Conservation (phyloP, 139 green algal species). For the Spirogloea muscicola region DNA sequence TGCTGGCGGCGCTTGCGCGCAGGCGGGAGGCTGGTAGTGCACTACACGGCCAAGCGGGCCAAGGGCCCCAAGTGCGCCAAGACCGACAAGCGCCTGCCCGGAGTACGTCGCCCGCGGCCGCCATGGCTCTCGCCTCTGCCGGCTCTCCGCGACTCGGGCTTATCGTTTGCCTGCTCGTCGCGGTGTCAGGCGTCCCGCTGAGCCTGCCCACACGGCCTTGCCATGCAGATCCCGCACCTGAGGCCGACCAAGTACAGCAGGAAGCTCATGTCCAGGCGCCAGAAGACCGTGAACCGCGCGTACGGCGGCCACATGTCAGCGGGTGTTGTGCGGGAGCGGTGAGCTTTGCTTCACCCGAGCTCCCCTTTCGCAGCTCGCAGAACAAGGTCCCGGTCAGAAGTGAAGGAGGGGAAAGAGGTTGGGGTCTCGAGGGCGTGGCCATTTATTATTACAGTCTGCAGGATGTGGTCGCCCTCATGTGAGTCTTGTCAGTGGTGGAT, state of each 20-base stretch:
- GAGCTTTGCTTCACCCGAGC: not conserved
- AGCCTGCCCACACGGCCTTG: too few relatives aligned
- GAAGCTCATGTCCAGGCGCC: slow-evolving; percentile 75
- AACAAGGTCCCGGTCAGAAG: too few relatives aligned
- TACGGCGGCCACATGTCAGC: slow-evolving; percentile 87
- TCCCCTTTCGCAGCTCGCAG: too few relatives aligned
- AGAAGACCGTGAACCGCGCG: slow-evolving; percentile 90
- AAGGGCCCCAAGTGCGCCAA: slow-evolving; percentile 73
- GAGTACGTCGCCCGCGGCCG: not conserved
- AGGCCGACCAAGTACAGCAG: slow-evolving; percentile 53
- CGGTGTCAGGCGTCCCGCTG: too few relatives aligned
- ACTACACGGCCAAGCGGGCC: slow-evolving; percentile 87
- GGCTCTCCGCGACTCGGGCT: too few relatives aligned
- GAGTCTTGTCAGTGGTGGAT: too few relatives aligned
- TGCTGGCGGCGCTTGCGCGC: too few relatives aligned
- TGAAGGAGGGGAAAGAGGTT: too few relatives aligned
- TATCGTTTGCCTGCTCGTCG: too few relatives aligned
- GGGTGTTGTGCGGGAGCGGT: slow-evolving; percentile 33
- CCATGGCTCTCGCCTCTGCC: not conserved
- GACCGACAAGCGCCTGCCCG: slow-evolving; percentile 2
- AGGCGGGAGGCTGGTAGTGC: slow-evolving; percentile 86
- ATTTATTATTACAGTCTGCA: too few relatives aligned
- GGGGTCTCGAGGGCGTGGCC: too few relatives aligned
- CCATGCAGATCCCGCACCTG: slow-evolving; percentile 46
- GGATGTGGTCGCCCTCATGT: too few relatives aligned